These are phyloP conservation scores for Phytophthora podocarpi DNA, from an alignment of 352 stramenopile species.

Conservation along the genomic window DNA sequence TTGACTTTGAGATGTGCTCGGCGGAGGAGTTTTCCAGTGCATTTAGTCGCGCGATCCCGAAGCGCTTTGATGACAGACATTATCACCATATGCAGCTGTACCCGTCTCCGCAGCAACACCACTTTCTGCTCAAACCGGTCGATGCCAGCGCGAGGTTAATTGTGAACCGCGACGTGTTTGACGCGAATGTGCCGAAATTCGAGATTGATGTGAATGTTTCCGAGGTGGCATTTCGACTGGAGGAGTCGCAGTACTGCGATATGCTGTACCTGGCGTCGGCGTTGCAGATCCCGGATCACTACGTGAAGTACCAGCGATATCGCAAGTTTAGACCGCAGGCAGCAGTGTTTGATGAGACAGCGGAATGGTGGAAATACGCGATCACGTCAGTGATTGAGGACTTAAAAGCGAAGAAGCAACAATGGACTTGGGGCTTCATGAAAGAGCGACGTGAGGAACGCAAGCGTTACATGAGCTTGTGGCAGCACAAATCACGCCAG, in stretches of 20 bases:
- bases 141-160: conserved; percentile 81
- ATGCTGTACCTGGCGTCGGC: conserved; percentile 77
- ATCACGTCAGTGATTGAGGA: conserved; percentile 70
- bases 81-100: conserved; percentile 76
- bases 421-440: conserved; percentile 86
- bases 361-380: conserved; percentile 84
- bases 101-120: conserved; percentile 72
- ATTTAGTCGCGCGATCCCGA: conserved; percentile 83
- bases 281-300: conserved; percentile 74
- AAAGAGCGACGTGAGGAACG: conserved; percentile 82
- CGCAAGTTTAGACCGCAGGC: conserved; percentile 63
- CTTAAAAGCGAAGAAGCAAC: conserved; percentile 61
- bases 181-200: conserved; percentile 79
- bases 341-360: conserved; percentile 57
- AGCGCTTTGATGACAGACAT: conserved; percentile 77
- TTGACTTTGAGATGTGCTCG: conserved; percentile 76
- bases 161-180: conserved; percentile 82
- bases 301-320: conserved; percentile 82
- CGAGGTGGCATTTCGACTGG: conserved; percentile 79
- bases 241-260: conserved; percentile 90
- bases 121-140: conserved; percentile 87
- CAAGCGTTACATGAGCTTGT: conserved; percentile 71
- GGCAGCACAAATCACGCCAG: conserved; percentile 48
- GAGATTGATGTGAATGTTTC: conserved; percentile 82
- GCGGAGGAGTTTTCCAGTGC: conserved; percentile 78